Evolutionary conservation across 2,329 filamentous ascomycete genomes (phyloP).

Genomic region (Lasiodiplodia citricola): DNA sequence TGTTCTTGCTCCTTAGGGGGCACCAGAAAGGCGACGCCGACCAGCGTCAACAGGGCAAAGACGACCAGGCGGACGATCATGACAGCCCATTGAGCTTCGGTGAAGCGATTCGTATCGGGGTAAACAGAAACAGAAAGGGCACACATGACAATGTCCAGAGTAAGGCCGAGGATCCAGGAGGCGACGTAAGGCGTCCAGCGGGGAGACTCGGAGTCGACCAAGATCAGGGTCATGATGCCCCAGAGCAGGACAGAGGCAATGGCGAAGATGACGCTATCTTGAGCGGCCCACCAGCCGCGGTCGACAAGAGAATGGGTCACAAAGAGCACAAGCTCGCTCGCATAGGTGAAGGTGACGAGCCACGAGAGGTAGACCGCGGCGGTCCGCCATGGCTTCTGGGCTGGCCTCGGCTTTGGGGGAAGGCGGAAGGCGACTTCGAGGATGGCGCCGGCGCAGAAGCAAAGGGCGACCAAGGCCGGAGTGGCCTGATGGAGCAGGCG

Average conservation of each 20-base stretch:
- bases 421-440: conserved; percentile 24
- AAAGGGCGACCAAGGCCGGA: conserved; percentile 14
- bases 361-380: conserved; percentile 8
- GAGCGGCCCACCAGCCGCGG: conserved; percentile 37
- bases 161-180: conserved; percentile 39
- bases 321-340: conserved; percentile 31
- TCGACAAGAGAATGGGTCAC: conserved; percentile 39
- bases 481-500: conserved; percentile 14
- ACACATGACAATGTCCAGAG: conserved; percentile 39
- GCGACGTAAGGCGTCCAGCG: conserved; percentile 44
- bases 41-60: conserved; percentile 35
- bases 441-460: conserved; percentile 7
- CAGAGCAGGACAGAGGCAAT: conserved; percentile 43
- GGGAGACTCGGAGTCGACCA: conserved; percentile 34
- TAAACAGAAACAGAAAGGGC: conserved; percentile 32
- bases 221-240: conserved; percentile 34
- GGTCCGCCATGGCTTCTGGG: background rate
- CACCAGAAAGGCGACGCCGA: conserved; percentile 13
- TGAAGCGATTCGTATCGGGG: conserved; percentile 29
- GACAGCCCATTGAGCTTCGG: conserved; percentile 34
- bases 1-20: conserved; percentile 32
- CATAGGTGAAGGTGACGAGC: conserved; percentile 25
- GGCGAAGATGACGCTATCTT: conserved; percentile 41
- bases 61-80: conserved; percentile 34
- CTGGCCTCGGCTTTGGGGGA: conserved; percentile 7